A percentile compares a stretch with the other conserved stretches of the same genome.
These are phyloP conservation scores for Coemansia erecta DNA, from an alignment of 192 early-diverging fungal genomes.

Conservation along the genomic window DNA sequence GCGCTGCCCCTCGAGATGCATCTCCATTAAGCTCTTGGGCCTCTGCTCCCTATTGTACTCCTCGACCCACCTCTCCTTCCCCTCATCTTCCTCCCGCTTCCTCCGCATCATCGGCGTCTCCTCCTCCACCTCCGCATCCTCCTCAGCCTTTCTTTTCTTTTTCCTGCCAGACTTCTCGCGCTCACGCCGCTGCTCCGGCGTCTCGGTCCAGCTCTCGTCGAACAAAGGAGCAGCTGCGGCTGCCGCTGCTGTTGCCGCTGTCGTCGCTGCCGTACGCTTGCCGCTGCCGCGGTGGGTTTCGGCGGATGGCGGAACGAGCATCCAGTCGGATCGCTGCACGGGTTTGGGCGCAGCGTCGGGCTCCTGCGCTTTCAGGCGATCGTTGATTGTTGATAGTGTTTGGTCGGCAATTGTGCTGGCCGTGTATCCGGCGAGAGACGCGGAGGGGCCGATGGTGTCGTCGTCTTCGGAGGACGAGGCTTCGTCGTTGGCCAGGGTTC, in stretches of 20 bases:
- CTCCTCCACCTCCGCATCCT: constrained; percentile 8
- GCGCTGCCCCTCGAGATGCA: constrained; percentile 27
- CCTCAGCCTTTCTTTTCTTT: constrained; percentile 10
- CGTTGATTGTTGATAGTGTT: constrained; percentile 19
- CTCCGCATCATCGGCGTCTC: constrained; percentile 23
- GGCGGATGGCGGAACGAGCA: constrained; percentile 40
- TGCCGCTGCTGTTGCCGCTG: no score
- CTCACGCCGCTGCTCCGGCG: constrained; percentile 20
- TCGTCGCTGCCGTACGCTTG: constrained; percentile 3
- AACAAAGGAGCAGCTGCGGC: no score
- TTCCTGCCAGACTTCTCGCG: neutral
- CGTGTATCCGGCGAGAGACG: constrained; percentile 27
- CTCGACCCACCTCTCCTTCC: constrained; percentile 31
- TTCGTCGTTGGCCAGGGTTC: neutral
- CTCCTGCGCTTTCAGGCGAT: constrained; percentile 6
- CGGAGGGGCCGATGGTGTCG: constrained; percentile 31
- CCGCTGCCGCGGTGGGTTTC: constrained; percentile 4
- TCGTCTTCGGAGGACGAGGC: neutral
- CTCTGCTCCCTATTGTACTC: constrained; percentile 40
- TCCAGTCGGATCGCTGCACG: constrained; percentile 34
- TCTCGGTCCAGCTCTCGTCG: constrained; percentile 47
- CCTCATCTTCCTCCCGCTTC: constrained; percentile 20
- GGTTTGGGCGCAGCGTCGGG: neutral
- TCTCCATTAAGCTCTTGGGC: constrained; percentile 47
- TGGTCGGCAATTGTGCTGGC: constrained; percentile 17